These are phyloP conservation scores for Cyberlindnera xishuangbannaensis DNA, from an alignment of 805 yeast species.

Conservation along the genomic window DNA sequence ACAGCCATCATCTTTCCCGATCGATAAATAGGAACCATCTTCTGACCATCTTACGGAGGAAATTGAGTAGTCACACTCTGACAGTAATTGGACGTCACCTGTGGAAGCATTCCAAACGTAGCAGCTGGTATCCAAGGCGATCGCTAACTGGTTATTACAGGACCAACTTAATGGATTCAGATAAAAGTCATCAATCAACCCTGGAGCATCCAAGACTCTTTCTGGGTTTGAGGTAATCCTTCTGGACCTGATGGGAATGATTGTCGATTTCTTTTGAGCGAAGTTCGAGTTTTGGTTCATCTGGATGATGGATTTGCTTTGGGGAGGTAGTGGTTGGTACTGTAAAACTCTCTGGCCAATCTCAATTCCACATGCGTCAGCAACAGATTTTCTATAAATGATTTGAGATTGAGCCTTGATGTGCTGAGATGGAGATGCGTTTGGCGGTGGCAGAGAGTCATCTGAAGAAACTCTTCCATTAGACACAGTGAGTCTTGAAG, in stretches of 20 bases:
- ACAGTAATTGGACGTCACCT: conserved; percentile 67
- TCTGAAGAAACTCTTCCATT: conserved; percentile 39
- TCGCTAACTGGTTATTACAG: conserved; percentile 69
- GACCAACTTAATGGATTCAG: conserved; percentile 88
- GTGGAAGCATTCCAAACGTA: conserved; percentile 90
- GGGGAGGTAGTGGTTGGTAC: conserved; percentile 85
- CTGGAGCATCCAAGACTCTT: conserved; percentile 94
- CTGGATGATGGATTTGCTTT: conserved; percentile 20
- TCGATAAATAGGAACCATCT: conserved; percentile 79
- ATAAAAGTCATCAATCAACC: conserved; percentile 87
- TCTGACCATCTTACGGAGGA: conserved; percentile 86
- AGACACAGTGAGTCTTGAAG: conserved; percentile 46
- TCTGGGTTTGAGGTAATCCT: conserved; percentile 85
- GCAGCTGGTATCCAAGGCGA: conserved; percentile 78
- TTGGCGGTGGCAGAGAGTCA: conserved; percentile 36
- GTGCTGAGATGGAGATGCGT: conserved; percentile 41
- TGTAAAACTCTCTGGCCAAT: conserved; percentile 78
- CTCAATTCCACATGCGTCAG: conserved; percentile 89
- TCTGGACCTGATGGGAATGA: conserved; percentile 64
- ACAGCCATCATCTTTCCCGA: conserved; percentile 79
- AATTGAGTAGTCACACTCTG: conserved; percentile 53
- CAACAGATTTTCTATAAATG: conserved; percentile 73
- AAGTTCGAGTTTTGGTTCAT: conserved; percentile 20
- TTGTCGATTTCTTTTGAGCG: conserved; percentile 27
- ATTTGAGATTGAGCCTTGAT: conserved; percentile 36